Evolutionary conservation across 345 rosid genomes (phyloP), one percentile per base, ranked within the genome.

Genomic region (Conringia planisiliqua): DNA sequence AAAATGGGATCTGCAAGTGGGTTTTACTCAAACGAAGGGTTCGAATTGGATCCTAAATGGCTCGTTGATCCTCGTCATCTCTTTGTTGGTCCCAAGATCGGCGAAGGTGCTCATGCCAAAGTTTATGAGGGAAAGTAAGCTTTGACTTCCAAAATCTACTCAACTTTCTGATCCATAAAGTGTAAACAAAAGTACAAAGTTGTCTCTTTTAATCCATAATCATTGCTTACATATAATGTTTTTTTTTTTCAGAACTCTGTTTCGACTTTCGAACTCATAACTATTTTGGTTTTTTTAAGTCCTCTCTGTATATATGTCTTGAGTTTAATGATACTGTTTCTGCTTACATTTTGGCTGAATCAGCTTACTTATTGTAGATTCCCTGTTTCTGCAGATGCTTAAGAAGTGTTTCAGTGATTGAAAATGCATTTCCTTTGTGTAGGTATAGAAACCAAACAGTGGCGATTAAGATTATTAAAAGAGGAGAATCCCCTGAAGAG

Each of bases 81-180:
- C 13, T 88, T 89, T 76, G 96, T 95, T 80, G 99, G 99, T 26
- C 98, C 99, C 5, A 92, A 90, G 88, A 88, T 95, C 83, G 98
- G 98, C 32, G 99, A 95, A 77, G 98, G 99, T 54, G 97, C 98
- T 74, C 98, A 92, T 88, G 98, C 98, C 77, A 92, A 95, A 83
- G 98, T 95, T 5, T 95, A 95, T 6, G 97, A 95, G 79, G 99
- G 97, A 74, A 95, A 90, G 98, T 95, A 85, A 89, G 99, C 60
- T 76, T 90, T 75, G 65, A 75, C 55, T 74, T 77, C 30, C 0
- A 24, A 3, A 48, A 20, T 18, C 29, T 60, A 5, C 32, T 26
- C 20, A 32, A 42, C 43, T 65, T 73, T 64, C 30, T 64, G 22
- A 38, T 72, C 76, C n/a, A 2, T 13, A 35, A 10, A 35, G 43